Conservation (phyloP, 192 early-diverging fungal species). For the Powellomyces hirtus region DNA sequence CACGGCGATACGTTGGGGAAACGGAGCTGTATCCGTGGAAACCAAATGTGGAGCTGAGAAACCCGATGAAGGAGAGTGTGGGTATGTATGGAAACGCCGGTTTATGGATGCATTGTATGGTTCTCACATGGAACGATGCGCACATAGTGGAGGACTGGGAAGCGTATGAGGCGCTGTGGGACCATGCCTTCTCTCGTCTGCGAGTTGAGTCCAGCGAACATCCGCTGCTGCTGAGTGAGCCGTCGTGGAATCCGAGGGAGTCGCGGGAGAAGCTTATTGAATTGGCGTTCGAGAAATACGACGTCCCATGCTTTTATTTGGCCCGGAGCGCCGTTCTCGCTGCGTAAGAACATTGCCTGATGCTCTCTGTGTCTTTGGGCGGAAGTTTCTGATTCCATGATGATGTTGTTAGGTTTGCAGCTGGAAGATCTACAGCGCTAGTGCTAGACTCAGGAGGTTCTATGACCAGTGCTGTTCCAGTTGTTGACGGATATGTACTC, state of each 20-base stretch:
- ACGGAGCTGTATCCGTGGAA: constrained; percentile 56
- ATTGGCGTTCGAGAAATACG: constrained; percentile 92
- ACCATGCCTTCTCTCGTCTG: constrained; percentile 76
- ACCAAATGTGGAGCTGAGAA: constrained; percentile 75
- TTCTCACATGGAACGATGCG: too few species aligned
- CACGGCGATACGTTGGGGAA: constrained; percentile 46
- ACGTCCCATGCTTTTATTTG: constrained; percentile 90
- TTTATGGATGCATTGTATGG: too few species aligned
- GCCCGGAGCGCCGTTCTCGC: constrained; percentile 89
- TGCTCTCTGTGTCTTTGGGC: constrained; percentile 12
- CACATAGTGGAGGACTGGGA: constrained; percentile 95
- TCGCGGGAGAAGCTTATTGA: constrained; percentile 85
- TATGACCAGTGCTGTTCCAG: constrained; percentile 88
- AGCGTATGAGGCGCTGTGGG: constrained; percentile 85
- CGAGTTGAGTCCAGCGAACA: constrained; percentile 79
- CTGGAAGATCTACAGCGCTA: constrained; percentile 82
- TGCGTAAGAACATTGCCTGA: constrained; percentile 50
- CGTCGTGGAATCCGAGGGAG: constrained; percentile 86
- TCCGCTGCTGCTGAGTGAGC: constrained; percentile 87
- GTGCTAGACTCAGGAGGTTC: constrained; percentile 91
- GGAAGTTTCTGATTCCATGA: constrained; percentile 10
- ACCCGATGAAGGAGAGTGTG: constrained; percentile 84
- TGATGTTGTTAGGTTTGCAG: constrained; percentile 69
- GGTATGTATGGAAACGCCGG: too few species aligned
- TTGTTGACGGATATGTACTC: constrained; percentile 93